These are phyloP conservation scores for Paracorniculantispora psalliotae DNA, from an alignment of 2,329 filamentous ascomycete genomes.

Conservation along the genomic window DNA sequence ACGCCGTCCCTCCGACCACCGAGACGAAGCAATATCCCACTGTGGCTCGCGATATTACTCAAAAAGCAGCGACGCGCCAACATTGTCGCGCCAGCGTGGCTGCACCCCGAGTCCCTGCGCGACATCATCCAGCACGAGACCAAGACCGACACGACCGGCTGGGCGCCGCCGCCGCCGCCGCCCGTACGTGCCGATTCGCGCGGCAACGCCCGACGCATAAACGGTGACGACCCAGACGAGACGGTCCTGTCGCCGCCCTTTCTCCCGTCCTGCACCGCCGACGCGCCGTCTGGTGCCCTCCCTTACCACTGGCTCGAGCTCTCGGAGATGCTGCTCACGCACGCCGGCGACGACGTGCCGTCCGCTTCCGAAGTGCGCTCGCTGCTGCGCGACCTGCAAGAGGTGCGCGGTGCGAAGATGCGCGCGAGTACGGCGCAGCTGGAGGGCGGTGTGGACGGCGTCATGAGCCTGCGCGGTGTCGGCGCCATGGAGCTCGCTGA, in stretches of 20 bases:
- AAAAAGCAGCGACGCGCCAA: constrained; percentile 93
- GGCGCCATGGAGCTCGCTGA: constrained; percentile 92
- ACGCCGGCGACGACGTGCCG: constrained; percentile 75
- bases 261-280: constrained; percentile 66
- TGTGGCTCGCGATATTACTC: constrained; percentile 92
- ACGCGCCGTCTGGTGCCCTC: constrained; percentile 62
- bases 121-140: constrained; percentile 79
- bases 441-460: constrained; percentile 66
- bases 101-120: constrained; percentile 69
- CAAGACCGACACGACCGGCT: constrained; percentile 62
- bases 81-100: constrained; percentile 86
- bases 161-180: constrained; percentile 71
- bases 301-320: constrained; percentile 97
- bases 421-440: constrained; percentile 67
- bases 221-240: constrained; percentile 21
- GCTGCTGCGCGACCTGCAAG: constrained; percentile 73
- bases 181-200: constrained; percentile 47
- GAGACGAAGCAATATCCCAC: constrained; percentile 70
- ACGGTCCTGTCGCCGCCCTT: constrained; percentile 65
- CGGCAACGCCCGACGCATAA: constrained; percentile 35
- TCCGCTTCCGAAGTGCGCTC: constrained; percentile 69
- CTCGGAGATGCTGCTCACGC: constrained; percentile 78
- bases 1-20: constrained; percentile 75
- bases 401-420: constrained; percentile 87
- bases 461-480: constrained; percentile 65